Conservation (phyloP, 2,329 filamentous ascomycete genomes). For the Phyllosticta ampelicida region DNA sequence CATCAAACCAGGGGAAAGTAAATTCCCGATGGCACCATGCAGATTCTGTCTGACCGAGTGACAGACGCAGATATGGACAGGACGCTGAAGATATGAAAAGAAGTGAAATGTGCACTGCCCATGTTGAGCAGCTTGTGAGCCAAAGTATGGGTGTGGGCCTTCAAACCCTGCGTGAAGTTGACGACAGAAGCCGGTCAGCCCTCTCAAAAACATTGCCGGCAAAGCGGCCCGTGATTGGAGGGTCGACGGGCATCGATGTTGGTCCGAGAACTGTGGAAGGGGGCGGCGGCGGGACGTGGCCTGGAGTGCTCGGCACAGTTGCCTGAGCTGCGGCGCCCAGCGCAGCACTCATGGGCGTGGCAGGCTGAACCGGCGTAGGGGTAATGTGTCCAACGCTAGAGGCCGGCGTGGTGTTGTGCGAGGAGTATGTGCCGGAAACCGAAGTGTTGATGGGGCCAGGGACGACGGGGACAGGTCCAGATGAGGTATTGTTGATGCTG, state of each 20-base stretch:
- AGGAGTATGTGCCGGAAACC: slow-evolving; percentile 13
- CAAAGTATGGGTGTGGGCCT: background rate
- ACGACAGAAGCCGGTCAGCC: slow-evolving; percentile 23
- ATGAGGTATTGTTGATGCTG: slow-evolving; percentile 8
- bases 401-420: slow-evolving; percentile 18
- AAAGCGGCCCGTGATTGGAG: slow-evolving; percentile 16
- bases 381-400: slow-evolving; percentile 36
- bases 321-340: slow-evolving; percentile 84
- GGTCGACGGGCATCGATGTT: slow-evolving; percentile 12
- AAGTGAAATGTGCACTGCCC: background rate
- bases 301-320: slow-evolving; percentile 64
- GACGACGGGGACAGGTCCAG: slow-evolving; percentile 26
- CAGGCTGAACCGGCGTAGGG: slow-evolving; percentile 46
- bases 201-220: slow-evolving; percentile 24
- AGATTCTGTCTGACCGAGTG: background rate
- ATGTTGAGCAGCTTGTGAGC: background rate
- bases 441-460: slow-evolving; percentile 28
- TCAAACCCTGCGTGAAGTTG: slow-evolving; percentile 13
- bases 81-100: background rate
- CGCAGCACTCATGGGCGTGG: slow-evolving; percentile 81
- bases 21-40: background rate
- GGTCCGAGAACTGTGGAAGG: background rate
- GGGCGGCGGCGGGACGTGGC: slow-evolving; percentile 17
- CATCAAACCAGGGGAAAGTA: background rate
- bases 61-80: background rate